Base-by-base conservation (phyloP, 2,329 filamentous ascomycete genomes). In the Falciphora oryzae region DNA sequence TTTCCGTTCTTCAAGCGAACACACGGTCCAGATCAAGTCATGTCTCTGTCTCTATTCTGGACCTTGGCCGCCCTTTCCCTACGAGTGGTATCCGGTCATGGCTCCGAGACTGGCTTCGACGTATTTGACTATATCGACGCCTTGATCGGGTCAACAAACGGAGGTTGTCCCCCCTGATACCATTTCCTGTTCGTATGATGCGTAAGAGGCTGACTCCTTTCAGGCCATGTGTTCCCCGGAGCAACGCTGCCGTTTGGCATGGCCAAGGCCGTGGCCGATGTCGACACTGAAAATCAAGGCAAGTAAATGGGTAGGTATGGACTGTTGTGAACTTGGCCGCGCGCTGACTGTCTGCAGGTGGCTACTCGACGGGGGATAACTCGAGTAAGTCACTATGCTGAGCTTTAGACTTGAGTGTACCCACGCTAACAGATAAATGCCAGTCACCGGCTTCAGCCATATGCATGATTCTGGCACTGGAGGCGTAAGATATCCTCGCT, bases 391-490 rank as follows among this genome's bases (percentile, higher is more conserved):
- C 44, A 25, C n/a, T 22, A 53, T 25, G 3, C n/a, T 8, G 22
- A 53, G 44, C 3, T 14, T 28, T 8, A 28, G 4, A 13, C 22
- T 14, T 4, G 4, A 8, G 6, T 31, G n/a, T 22, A 7, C 13
- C 7, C n/a, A 32, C 31, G 50, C 29, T 57, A 3, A 57, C 32
- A 31, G 59, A 29, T 61, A n/a, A 38, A 14, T 1, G 6, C 3
- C 31, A 74, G 72, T 74, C 35, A 73, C 70, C 31, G 70, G 72
- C 8, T 71, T 74, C 50, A 72, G 72, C 13, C 70, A 74, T 61
- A 71, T 74, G 71, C 73, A 74, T 61, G 70, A 74, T 31, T 69
- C 71, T 59, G 69, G 70, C 31, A 73, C 73, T 25, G 70, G 73
- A 59, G 71, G 72, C 64, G 73, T 77, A 64, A 73, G 77, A 6